phyloP scores from a whole-genome alignment of 2,329 filamentous ascomycete species.

The Alternaria arbusti region DNA sequence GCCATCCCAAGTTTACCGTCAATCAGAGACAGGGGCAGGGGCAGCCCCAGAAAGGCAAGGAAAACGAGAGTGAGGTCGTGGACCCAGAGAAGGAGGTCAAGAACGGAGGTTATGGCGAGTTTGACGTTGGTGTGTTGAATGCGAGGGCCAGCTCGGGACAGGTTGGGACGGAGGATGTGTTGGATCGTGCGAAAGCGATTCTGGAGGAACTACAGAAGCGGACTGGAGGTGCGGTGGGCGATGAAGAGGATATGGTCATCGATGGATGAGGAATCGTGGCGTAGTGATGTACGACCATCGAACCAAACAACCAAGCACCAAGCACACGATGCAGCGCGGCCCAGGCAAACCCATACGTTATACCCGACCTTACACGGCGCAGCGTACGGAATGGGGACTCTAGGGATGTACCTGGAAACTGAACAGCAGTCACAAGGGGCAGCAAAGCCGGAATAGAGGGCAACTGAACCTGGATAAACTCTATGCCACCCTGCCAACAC shows the following conservation, averaged over 20 bases:
- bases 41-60: conserved; percentile 8
- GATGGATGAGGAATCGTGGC: conserved; percentile 20
- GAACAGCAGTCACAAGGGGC: background rate
- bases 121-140: conserved; percentile 91
- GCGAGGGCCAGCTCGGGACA: conserved; percentile 80
- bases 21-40: conserved; percentile 1
- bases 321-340: background rate
- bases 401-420: background rate
- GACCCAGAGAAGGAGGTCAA: conserved; percentile 41
- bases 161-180: conserved; percentile 83
- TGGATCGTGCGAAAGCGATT: conserved; percentile 67
- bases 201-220: conserved; percentile 50
- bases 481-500: background rate
- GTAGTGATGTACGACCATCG: background rate
- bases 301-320: background rate
- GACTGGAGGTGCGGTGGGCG: conserved; percentile 12
- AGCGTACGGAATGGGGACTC: background rate
- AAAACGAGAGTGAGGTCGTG: conserved; percentile 11
- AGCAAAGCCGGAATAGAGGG: background rate
- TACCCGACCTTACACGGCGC: background rate
- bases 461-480: background rate
- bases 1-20: conserved; percentile 25
- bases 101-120: conserved; percentile 58
- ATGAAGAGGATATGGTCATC: conserved; percentile 25
- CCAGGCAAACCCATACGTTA: background rate